Conservation (phyloP, 306 rosid genomes). For the Delonix regia region DNA sequence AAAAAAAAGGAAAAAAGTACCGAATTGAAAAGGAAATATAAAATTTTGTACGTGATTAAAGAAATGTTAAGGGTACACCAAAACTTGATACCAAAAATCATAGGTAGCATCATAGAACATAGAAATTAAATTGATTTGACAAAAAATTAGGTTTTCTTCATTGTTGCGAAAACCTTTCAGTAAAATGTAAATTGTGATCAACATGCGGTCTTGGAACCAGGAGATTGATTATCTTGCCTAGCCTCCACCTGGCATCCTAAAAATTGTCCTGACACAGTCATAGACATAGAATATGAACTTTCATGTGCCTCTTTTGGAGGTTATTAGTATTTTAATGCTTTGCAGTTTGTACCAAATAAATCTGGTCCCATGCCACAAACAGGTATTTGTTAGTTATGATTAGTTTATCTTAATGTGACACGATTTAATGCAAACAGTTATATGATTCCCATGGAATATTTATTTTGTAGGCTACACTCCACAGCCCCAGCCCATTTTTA, state of each 20-base stretch:
- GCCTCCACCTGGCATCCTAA: background rate
- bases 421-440: background rate
- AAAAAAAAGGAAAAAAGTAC: no score
- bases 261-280: background rate
- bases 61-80: background rate
- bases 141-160: background rate
- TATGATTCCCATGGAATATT: background rate
- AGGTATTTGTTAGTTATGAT: slow-evolving; percentile 10
- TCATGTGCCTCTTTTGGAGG: slow-evolving; percentile 6
- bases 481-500: slow-evolving; percentile 30
- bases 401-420: slow-evolving; percentile 14
- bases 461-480: background rate
- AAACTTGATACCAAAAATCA: background rate
- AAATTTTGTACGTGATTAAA: no score
- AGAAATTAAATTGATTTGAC: background rate
- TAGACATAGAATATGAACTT: background rate
- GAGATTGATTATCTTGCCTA: background rate
- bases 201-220: background rate
- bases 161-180: background rate
- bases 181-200: background rate
- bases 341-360: background rate
- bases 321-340: background rate
- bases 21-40: no score
- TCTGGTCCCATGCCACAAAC: background rate
- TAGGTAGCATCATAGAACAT: background rate